A percentile compares a stretch with the other conserved stretches of the same genome.
These are phyloP conservation scores for Hippophae tibetana DNA, from an alignment of 306 rosid species.

Conservation along the genomic window DNA sequence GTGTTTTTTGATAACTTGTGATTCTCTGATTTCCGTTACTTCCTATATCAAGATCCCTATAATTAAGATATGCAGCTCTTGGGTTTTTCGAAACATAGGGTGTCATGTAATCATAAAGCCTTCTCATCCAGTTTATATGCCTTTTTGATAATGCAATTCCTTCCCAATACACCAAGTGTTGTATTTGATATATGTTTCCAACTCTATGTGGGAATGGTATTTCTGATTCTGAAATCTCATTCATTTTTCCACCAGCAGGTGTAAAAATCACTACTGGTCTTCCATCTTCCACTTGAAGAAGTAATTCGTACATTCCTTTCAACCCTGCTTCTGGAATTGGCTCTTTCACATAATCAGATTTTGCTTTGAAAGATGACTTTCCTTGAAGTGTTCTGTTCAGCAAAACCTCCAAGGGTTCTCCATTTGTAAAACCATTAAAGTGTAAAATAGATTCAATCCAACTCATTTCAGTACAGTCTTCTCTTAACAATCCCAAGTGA, in stretches of 20 bases:
- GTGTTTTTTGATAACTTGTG: conserved; percentile 1
- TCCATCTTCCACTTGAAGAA: not conserved
- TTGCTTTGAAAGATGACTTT: not conserved
- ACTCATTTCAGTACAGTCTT: conserved; percentile 38
- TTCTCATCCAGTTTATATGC: conserved; percentile 20
- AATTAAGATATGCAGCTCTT: conserved; percentile 20
- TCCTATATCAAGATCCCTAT: conserved; percentile 26
- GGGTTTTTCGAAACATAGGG: conserved; percentile 18
- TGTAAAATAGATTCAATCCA: conserved; percentile 57
- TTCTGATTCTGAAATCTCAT: conserved; percentile 25
- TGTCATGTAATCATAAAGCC: conserved; percentile 13
- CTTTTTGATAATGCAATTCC: conserved; percentile 8
- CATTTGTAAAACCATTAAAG: conserved; percentile 18
- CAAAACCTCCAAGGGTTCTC: not conserved
- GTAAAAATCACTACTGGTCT: not conserved
- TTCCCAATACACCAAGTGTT: not conserved
- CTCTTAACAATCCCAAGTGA: conserved; percentile 32
- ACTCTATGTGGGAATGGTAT: conserved; percentile 40
- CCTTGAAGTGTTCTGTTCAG: not conserved
- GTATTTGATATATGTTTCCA: conserved; percentile 24
- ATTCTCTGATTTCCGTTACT: not conserved
- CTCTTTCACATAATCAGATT: conserved; percentile 14
- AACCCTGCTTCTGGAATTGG: conserved; percentile 7
- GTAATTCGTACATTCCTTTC: conserved; percentile 4
- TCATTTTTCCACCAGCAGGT: conserved; percentile 27